phyloP scores from a whole-genome alignment of 2,329 filamentous ascomycete genomes.

The Calonectria fujianensis region DNA sequence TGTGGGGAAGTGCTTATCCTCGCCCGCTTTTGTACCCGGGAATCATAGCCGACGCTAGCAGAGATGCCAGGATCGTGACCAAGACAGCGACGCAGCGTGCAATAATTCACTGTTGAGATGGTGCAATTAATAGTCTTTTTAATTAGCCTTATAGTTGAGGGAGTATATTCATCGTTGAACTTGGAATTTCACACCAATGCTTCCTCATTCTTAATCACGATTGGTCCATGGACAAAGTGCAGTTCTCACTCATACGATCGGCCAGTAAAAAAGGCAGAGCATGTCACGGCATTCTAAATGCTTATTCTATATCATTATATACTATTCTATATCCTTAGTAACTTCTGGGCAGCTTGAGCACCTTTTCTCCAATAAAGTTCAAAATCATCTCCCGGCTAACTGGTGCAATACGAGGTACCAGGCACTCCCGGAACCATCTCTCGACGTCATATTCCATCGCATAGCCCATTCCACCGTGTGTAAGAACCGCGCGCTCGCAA shows the following conservation, averaged over 20 bases:
- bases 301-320: constrained; percentile 1
- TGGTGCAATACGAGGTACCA: constrained; percentile 79
- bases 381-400: constrained; percentile 84
- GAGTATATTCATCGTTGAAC: background rate
- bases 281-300: background rate
- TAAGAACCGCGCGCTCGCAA: constrained; percentile 76
- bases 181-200: background rate
- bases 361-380: constrained; percentile 83
- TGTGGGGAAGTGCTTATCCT: constrained; percentile 23
- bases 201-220: background rate
- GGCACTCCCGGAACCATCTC: constrained; percentile 78
- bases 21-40: constrained; percentile 35
- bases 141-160: background rate
- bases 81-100: background rate
- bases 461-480: constrained; percentile 79
- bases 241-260: background rate
- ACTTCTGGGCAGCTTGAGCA: constrained; percentile 79
- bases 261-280: background rate
- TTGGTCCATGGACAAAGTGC: background rate
- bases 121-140: background rate
- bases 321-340: constrained; percentile 67
- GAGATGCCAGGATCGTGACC: background rate
- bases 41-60: constrained; percentile 36
- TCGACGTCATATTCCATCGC: constrained; percentile 80
- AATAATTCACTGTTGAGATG: background rate